These are phyloP conservation scores for Viola pubescens DNA, from an alignment of 441 rosid species.

Conservation along the genomic window DNA sequence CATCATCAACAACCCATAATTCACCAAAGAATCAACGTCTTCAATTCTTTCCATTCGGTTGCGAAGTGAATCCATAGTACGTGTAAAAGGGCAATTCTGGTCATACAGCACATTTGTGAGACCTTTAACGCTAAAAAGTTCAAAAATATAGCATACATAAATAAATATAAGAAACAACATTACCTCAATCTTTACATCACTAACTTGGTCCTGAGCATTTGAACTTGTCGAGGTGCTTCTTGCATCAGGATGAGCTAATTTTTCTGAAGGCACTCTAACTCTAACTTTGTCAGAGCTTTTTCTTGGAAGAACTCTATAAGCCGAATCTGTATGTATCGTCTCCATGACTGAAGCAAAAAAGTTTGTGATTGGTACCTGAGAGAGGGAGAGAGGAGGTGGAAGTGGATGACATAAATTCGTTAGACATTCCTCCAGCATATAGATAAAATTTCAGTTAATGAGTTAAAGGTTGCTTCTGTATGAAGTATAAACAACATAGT, in stretches of 20 bases:
- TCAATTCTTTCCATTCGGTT: conserved; percentile 36
- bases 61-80: conserved; percentile 25
- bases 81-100: conserved; percentile 36
- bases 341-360: conserved; percentile 98
- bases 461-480: no score
- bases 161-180: background rate
- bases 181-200: conserved; percentile 37
- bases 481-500: no score
- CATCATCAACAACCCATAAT: conserved; percentile 52
- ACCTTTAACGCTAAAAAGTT: background rate
- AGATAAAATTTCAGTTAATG: no score
- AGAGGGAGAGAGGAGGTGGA: conserved; percentile 16
- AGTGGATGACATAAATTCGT: no score
- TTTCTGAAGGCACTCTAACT: conserved; percentile 23
- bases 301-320: conserved; percentile 42
- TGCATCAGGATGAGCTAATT: conserved; percentile 20
- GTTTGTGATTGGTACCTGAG: conserved; percentile 84
- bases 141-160: no score
- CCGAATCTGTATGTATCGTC: conserved; percentile 69
- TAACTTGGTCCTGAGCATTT: conserved; percentile 17
- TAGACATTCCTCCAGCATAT: no score
- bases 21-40: conserved; percentile 47
- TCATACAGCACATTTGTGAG: conserved; percentile 32
- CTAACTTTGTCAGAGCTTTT: conserved; percentile 25
- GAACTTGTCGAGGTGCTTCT: conserved; percentile 19